Base-by-base conservation (phyloP, 768 basidiomycete species). In the Panaeolus papilionaceus region DNA sequence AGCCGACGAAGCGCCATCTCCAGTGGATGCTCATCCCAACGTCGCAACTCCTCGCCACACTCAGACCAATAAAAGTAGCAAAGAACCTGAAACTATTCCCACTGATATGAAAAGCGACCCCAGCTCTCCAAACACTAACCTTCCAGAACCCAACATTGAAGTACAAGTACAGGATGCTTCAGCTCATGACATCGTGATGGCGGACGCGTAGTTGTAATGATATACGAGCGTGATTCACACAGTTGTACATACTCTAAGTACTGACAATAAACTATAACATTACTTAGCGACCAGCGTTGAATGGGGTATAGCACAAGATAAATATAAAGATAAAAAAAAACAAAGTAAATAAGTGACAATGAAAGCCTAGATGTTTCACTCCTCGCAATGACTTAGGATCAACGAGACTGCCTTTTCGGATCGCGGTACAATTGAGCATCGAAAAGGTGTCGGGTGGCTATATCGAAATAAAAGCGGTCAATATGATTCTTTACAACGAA, bases 361-460 rank as follows among this genome's bases (percentile, higher is more conserved):
- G 12, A 45, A 20, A 16, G 16, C 2, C n/a, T 14, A 70, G 63
- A 71, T 64, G 66, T 33, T 71, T 70, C 40, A 23, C 23, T 79
- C 79, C 70, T 86, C 85, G 28, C 81, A 79, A 33, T 84, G 84
- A 61, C 89, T 87, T 39, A 89, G 73, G 33, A 58, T 58, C 54
- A 58, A 33, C 20, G 84, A 80, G 58, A 86, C 72, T 11, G 88
- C 86, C 71, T 83, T 85, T 64, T 84, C 83, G 2, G 87, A 89
- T 23, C 89, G 85, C n/a, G 89, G 88, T 71, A 79, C 85, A 69
- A 90, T 82, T 20, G 80, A 75, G 70, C 89, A 90, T 70, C 84
- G 83, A 79, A 88, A 90, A 18, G 89, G 85, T 69, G 84, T 85
- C 4, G 88, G 89, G 69, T 89, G 89, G 72, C 89, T 83, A 67